These are phyloP conservation scores for Epipyxis sp. DNA, from an alignment of 108 stramenopile species.

Conservation along the genomic window DNA sequence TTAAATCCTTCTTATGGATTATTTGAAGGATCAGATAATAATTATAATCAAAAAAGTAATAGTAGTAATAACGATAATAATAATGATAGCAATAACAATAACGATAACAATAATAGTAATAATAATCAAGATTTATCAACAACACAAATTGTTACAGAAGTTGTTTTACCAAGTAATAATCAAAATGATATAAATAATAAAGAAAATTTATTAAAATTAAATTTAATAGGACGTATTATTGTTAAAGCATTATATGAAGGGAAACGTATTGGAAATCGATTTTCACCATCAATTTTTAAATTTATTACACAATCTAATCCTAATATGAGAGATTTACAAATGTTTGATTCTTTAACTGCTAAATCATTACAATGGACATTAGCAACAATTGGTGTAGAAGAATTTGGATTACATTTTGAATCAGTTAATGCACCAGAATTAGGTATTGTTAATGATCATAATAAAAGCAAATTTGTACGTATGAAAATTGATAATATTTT, in stretches of 20 bases:
- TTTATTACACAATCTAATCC: conserved; percentile 38
- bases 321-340: conserved; percentile 38
- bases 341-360: conserved; percentile 3
- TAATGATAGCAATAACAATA: too few species aligned
- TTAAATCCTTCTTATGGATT: conserved; percentile 35
- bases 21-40: too few species aligned
- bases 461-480: conserved; percentile 51
- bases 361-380: neutral
- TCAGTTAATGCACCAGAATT: conserved; percentile 6
- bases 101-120: too few species aligned
- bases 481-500: conserved; percentile 38
- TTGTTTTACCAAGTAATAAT: too few species aligned
- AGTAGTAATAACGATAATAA: too few species aligned
- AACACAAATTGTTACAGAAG: too few species aligned
- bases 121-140: too few species aligned
- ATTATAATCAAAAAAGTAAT: too few species aligned
- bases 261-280: conserved; percentile 40
- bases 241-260: conserved; percentile 48
- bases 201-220: conserved; percentile 3
- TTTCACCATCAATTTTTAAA: conserved; percentile 46
- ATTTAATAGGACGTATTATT: conserved; percentile 36
- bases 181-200: too few species aligned
- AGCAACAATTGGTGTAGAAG: neutral
- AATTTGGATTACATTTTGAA: conserved; percentile 29
- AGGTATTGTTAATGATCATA: conserved; percentile 49